Evolutionary conservation across 768 basidiomycete species (phyloP), one percentile per base, ranked within the genome.

Genomic region (Candolleomyces aberdarensis): DNA sequence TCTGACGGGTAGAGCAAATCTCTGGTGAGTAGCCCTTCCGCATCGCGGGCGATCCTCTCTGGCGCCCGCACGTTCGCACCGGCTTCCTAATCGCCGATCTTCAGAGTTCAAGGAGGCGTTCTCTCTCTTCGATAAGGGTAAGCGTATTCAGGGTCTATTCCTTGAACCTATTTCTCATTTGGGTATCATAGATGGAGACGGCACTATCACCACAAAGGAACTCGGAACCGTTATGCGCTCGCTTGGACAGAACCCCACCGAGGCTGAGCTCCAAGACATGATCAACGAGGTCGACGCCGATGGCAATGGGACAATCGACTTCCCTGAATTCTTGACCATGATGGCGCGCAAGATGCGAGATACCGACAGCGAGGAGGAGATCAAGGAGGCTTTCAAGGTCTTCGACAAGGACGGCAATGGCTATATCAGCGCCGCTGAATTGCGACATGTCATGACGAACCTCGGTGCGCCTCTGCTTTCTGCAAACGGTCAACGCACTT

Each of bases 91-190:
- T 44, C 40, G 47, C 44, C 17, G 36, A 36, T 36, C 53, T 48
- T 8, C 66, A 92, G 94, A 96, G 78, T 98, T 96, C 86, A 98
- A 96, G 84, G 96, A 98, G 81, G 96, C 96, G 54, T 98, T 98
- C 80, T 94, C 95, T 61, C 84, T 98, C 20, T 98, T 98, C 75
- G 94, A 97, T 81, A 96, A 94, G 75, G 92, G 94, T 94, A 62
- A 62, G 82, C 75, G 29, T 26, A 43, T 49, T 43, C 52, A 26
- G 48, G 58, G 52, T 64, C 61, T 60, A 60, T 5, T 39, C 17
- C 10, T 40, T 43, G 36, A 14, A 59, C 57, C 46, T 58, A 54
- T 60, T 56, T 46, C 60, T 53, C 50, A 39, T 49, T 43, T 40
- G 20, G 8, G 5, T 1, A 26, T 17, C 43, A 13, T 65, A 78